Conservation (phyloP, 1,284 basidiomycete genomes). For the Irpex sp. region DNA sequence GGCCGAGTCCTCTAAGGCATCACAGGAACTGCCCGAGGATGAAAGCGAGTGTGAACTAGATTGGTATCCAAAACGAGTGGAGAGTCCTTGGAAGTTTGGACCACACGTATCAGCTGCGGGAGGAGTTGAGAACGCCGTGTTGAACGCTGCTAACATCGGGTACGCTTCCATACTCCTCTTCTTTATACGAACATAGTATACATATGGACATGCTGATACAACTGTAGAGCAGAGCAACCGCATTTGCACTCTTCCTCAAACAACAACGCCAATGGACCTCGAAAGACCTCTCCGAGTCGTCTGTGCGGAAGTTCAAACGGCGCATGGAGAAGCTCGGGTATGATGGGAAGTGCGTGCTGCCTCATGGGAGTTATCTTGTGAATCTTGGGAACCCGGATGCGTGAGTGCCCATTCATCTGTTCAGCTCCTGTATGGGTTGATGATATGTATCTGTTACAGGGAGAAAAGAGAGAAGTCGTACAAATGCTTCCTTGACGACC, state of each 20-base stretch:
- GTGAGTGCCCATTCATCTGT: constrained; percentile 26
- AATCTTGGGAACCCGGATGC: constrained; percentile 79
- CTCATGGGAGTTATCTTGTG: constrained; percentile 83
- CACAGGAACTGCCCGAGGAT: too few relatives aligned
- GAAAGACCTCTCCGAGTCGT: constrained; percentile 46
- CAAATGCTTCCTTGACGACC: constrained; percentile 78
- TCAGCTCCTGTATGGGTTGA: background rate
- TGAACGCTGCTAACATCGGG: constrained; percentile 71
- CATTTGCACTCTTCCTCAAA: constrained; percentile 82
- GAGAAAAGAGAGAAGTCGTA: constrained; percentile 75
- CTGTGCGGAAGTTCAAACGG: constrained; percentile 48
- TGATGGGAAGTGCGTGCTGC: constrained; percentile 54
- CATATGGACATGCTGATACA: background rate
- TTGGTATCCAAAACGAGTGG: constrained; percentile 23
- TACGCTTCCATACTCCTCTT: constrained; percentile 24
- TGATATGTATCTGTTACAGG: constrained; percentile 28
- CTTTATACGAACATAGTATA: background rate
- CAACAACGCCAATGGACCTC: constrained; percentile 78
- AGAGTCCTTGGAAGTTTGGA: constrained; percentile 62
- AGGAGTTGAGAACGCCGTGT: constrained; percentile 69
- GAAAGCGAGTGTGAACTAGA: constrained; percentile 2
- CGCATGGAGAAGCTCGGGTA: constrained; percentile 58
- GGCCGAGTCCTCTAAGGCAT: too few relatives aligned
- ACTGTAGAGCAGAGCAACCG: constrained; percentile 55
- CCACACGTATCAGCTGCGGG: constrained; percentile 81